These are phyloP conservation scores for Aspergillus sparsus DNA, from an alignment of 495 filamentous ascomycete species.

Conservation along the genomic window DNA sequence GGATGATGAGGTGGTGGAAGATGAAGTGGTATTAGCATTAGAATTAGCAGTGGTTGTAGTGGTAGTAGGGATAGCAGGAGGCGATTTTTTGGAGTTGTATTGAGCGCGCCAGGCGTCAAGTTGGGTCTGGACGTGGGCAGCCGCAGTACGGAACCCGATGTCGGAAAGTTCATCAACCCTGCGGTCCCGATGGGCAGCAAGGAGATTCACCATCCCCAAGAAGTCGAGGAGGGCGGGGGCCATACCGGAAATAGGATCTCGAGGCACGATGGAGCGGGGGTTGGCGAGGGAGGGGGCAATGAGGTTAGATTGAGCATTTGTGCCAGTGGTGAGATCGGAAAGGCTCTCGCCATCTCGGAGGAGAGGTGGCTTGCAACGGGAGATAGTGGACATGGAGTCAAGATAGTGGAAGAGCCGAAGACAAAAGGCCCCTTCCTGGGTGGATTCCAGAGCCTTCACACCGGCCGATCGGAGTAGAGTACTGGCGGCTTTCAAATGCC, in stretches of 20 bases:
- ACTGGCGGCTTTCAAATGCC: constrained; percentile 35
- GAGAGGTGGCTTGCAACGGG: constrained; percentile 32
- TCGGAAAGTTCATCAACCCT: constrained; percentile 34
- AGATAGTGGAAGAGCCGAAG: constrained; percentile 34
- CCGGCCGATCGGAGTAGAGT: constrained; percentile 28
- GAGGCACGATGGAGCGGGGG: not conserved
- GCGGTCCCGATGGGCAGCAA: constrained; percentile 32
- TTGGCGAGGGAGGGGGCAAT: not conserved
- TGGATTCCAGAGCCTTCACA: constrained; percentile 13
- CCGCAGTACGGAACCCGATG: constrained; percentile 33
- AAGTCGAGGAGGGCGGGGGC: constrained; percentile 28
- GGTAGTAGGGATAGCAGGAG: no score
- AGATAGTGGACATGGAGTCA: constrained; percentile 37
- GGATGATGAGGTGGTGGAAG: no score
- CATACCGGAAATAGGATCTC: constrained; percentile 29
- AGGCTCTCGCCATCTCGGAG: constrained; percentile 24
- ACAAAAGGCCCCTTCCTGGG: constrained; percentile 27
- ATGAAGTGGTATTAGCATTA: no score
- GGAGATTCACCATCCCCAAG: constrained; percentile 32
- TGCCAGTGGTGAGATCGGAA: constrained; percentile 23
- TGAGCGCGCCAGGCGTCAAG: constrained; percentile 29
- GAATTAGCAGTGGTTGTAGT: no score
- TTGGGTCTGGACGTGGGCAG: constrained; percentile 21
- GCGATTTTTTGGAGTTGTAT: constrained; percentile 1
- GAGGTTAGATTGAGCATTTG: not conserved